Evolutionary conservation across 768 basidiomycete species (phyloP).

Genomic region (Fistulinella prunicolor): DNA sequence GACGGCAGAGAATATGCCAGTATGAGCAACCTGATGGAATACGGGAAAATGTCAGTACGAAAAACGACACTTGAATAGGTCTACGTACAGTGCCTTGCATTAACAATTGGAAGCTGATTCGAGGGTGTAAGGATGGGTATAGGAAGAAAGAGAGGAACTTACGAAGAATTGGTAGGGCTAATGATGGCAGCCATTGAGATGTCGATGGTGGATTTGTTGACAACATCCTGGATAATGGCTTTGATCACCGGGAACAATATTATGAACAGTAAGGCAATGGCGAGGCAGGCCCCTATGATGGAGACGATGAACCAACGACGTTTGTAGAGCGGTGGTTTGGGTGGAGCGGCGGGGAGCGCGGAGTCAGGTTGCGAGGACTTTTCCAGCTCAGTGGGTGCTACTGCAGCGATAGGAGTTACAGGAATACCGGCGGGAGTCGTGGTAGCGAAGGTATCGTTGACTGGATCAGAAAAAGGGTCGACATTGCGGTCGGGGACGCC

Average conservation of each 20-base stretch:
- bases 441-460: constrained; percentile 1
- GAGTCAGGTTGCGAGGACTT: neutral
- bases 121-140: constrained; percentile 3
- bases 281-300: constrained; percentile 48
- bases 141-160: constrained; percentile 19
- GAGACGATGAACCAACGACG: constrained; percentile 62
- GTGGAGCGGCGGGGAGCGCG: constrained; percentile 3
- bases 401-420: neutral
- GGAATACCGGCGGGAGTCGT: constrained; percentile 8
- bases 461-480: constrained; percentile 13
- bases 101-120: constrained; percentile 46
- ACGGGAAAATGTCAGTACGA: neutral
- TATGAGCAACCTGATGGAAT: constrained; percentile 53
- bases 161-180: constrained; percentile 57
- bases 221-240: constrained; percentile 63
- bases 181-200: constrained; percentile 52
- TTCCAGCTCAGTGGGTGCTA: neutral
- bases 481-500: neutral
- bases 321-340: constrained; percentile 52
- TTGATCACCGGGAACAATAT: constrained; percentile 64
- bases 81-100: constrained; percentile 52
- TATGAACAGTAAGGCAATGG: constrained; percentile 64
- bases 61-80: neutral
- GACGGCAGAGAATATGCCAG: constrained; percentile 60
- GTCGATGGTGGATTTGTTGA: constrained; percentile 53